Conservation (phyloP, 352 stramenopile species). For the Blastocystis sp. region DNA sequence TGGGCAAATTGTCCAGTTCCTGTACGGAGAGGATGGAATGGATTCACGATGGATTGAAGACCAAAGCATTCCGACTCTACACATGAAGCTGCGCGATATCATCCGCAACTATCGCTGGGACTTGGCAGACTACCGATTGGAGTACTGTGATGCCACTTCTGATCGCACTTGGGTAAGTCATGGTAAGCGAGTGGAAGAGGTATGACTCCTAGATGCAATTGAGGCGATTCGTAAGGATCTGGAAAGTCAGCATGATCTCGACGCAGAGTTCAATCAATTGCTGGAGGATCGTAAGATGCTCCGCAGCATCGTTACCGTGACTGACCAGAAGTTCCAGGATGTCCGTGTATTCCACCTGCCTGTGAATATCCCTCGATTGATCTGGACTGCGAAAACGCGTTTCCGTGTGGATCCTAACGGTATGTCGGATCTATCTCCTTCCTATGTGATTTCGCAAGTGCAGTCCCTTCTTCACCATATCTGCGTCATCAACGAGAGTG, state of each 20-base stretch:
- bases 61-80: slow-evolving; percentile 75
- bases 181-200: not conserved
- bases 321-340: slow-evolving; percentile 81
- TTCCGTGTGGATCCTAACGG: slow-evolving; percentile 67
- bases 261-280: slow-evolving; percentile 85
- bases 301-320: slow-evolving; percentile 86
- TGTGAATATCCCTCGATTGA: slow-evolving; percentile 85
- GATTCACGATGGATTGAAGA: slow-evolving; percentile 98
- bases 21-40: slow-evolving; percentile 98
- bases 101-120: slow-evolving; percentile 34
- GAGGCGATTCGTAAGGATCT: slow-evolving; percentile 83
- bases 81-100: slow-evolving; percentile 8
- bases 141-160: not conserved
- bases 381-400: slow-evolving; percentile 88
- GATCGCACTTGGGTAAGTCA: not conserved
- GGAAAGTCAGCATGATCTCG: slow-evolving; percentile 83
- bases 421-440: slow-evolving; percentile 66
- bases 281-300: slow-evolving; percentile 87
- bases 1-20: slow-evolving; percentile 82
- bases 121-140: not conserved
- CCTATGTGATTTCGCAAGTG: slow-evolving; percentile 77
- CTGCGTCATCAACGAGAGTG: slow-evolving; percentile 90
- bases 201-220: not conserved
- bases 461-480: slow-evolving; percentile 84
- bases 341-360: slow-evolving; percentile 73